A percentile compares a stretch with the other conserved stretches of the same genome.
These are phyloP conservation scores for Vachellia pachyceras DNA, from an alignment of 306 rosid species.

Conservation along the genomic window DNA sequence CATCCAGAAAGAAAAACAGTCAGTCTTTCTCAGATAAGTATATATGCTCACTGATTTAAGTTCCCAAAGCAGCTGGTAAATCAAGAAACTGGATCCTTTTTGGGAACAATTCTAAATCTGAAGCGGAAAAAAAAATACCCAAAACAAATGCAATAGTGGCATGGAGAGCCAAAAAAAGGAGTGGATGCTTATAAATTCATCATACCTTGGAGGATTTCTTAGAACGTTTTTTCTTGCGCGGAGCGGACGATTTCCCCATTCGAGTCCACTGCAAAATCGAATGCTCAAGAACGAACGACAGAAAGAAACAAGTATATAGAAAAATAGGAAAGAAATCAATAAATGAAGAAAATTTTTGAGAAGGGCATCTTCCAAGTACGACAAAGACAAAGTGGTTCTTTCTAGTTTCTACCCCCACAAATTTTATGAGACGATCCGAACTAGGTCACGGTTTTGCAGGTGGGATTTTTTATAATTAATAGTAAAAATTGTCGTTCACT, in stretches of 20 bases:
- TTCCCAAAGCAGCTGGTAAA: conserved; percentile 2
- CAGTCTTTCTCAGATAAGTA: neutral
- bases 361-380: conserved; percentile 9
- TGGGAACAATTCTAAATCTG: conserved; percentile 6
- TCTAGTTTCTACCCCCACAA: neutral
- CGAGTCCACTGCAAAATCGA: conserved; percentile 58
- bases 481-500: too few species aligned
- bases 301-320: neutral
- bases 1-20: neutral
- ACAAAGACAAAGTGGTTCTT: neutral
- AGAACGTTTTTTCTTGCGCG: conserved; percentile 66
- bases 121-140: conserved; percentile 27
- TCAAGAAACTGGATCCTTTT: conserved; percentile 6
- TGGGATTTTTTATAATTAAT: neutral
- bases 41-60: conserved; percentile 19
- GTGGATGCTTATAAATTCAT: neutral
- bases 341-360: neutral
- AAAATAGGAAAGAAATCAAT: conserved; percentile 6
- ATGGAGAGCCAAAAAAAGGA: neutral
- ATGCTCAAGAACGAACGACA: conserved; percentile 32
- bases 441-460: neutral
- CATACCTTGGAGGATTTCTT: conserved; percentile 72
- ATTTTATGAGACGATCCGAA: neutral
- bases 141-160: conserved; percentile 2
- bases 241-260: conserved; percentile 85